Evolutionary conservation across 2,329 filamentous ascomycete species (phyloP).

Genomic region (Grosmannia huntii): DNA sequence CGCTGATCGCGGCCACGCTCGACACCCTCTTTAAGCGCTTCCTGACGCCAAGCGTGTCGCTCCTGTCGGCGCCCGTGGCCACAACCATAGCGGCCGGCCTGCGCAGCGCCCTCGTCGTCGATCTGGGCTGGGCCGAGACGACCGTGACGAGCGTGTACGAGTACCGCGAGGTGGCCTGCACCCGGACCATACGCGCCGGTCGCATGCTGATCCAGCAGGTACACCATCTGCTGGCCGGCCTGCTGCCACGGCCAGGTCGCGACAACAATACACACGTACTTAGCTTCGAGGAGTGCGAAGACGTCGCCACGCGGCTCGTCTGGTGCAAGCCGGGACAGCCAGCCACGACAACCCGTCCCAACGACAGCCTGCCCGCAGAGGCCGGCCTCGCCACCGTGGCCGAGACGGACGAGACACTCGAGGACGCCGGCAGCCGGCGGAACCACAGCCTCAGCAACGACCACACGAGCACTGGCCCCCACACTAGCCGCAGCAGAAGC

Average conservation of each 20-base stretch:
- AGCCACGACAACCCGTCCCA: neutral
- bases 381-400: constrained; percentile 37
- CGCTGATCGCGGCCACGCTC: constrained; percentile 42
- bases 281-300: constrained; percentile 70
- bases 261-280: constrained; percentile 24
- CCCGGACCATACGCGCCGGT: constrained; percentile 60
- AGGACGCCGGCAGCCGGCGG: neutral
- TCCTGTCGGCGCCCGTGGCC: constrained; percentile 67
- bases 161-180: constrained; percentile 65
- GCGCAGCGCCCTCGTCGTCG: constrained; percentile 73
- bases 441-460: neutral
- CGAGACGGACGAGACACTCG: constrained; percentile 41
- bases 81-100: constrained; percentile 66
- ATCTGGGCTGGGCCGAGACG: constrained; percentile 89
- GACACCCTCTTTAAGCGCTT: constrained; percentile 71
- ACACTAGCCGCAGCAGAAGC: no score
- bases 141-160: constrained; percentile 79
- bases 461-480: no score
- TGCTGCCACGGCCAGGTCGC: constrained; percentile 10
- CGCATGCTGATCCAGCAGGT: constrained; percentile 59
- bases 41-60: constrained; percentile 65
- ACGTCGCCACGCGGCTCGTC: constrained; percentile 58
- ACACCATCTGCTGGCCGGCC: constrained; percentile 45
- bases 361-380: constrained; percentile 8
- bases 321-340: constrained; percentile 49